Conservation (phyloP, 495 filamentous ascomycete species). For the Penicillium waksmanii region DNA sequence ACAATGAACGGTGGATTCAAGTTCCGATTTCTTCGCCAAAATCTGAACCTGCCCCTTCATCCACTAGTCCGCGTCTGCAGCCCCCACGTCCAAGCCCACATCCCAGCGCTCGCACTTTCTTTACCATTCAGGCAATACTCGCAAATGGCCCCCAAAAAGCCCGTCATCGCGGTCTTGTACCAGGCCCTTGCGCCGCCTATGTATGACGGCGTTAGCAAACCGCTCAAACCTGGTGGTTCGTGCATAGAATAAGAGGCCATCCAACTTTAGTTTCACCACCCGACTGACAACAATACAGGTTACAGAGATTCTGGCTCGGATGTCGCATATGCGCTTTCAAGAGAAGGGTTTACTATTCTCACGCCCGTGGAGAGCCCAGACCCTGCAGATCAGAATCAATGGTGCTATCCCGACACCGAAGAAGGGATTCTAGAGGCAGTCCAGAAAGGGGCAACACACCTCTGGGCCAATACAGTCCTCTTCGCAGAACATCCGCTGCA, state of each 20-base stretch:
- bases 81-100: constrained; percentile 9
- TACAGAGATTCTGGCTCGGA: constrained; percentile 39
- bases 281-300: constrained; percentile 13
- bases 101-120: background rate
- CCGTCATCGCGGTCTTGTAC: constrained; percentile 33
- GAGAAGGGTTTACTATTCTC: constrained; percentile 21
- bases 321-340: constrained; percentile 29
- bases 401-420: constrained; percentile 40
- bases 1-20: background rate
- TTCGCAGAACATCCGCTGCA: constrained; percentile 39
- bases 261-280: too few species aligned
- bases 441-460: constrained; percentile 34
- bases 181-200: constrained; percentile 35
- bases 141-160: constrained; percentile 9
- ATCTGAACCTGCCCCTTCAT: background rate
- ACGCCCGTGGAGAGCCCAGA: constrained; percentile 24
- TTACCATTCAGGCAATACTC: background rate
- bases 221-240: constrained; percentile 36
- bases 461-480: constrained; percentile 43
- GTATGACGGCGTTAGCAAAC: constrained; percentile 33
- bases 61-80: background rate
- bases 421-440: constrained; percentile 33
- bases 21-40: background rate
- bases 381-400: constrained; percentile 26
- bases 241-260: background rate